Evolutionary conservation across 2,329 filamentous ascomycete species (phyloP).

Genomic region (Aspergillus unguis): DNA sequence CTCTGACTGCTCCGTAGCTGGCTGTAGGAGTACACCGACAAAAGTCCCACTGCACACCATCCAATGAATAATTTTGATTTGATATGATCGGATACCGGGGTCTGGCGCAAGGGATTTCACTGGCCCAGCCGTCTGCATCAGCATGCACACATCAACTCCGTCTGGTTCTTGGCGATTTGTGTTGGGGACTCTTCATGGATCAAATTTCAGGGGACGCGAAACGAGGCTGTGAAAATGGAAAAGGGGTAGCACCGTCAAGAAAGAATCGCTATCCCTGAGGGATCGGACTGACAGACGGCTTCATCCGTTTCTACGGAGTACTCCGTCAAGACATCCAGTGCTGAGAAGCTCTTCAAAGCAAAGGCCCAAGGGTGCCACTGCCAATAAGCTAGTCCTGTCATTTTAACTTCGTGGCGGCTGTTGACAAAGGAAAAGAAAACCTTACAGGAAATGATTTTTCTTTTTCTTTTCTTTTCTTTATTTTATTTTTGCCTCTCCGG

Average conservation of each 20-base stretch:
- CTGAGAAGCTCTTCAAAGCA: background rate
- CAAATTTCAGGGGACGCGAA: background rate
- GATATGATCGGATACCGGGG: constrained; percentile 10
- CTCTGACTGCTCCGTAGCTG: too few relatives aligned
- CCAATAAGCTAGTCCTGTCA: background rate
- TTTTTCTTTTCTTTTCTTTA: background rate
- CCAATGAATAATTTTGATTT: background rate
- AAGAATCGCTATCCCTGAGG: background rate
- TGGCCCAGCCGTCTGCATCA: constrained; percentile 8
- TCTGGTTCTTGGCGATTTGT: background rate
- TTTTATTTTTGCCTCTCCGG: background rate
- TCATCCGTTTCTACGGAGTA: background rate
- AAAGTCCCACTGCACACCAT: background rate
- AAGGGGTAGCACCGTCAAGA: background rate
- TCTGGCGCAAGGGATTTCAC: background rate
- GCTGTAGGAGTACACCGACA: background rate
- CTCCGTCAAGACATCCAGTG: background rate
- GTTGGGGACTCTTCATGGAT: background rate
- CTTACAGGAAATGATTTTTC: constrained; percentile 2
- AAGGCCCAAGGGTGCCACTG: background rate
- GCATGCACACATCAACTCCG: constrained; percentile 7
- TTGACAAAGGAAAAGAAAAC: constrained; percentile 5
- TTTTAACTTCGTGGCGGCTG: background rate
- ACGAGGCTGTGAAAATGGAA: background rate
- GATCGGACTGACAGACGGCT: background rate